Evolutionary conservation across 305 asterid species (phyloP).

Genomic region (Fraxinus ornus): DNA sequence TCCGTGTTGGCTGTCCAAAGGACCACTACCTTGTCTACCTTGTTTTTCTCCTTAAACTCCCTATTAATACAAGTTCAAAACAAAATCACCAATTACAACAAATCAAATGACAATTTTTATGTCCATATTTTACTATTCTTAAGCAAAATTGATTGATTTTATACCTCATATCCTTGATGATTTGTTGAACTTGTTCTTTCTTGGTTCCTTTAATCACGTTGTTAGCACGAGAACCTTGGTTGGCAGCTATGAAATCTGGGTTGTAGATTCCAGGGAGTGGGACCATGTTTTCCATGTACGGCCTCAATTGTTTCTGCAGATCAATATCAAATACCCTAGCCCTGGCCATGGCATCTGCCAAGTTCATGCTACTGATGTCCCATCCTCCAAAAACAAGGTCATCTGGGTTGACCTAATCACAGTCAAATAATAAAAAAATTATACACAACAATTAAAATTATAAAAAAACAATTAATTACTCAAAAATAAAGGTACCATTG

Average conservation of each 20-base stretch:
- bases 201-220: constrained; percentile 75
- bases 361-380: constrained; percentile 92
- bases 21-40: constrained; percentile 79
- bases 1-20: constrained; percentile 97
- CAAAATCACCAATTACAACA: background rate
- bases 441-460: background rate
- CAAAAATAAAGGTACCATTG: constrained; percentile 55
- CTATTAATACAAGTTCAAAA: constrained; percentile 27
- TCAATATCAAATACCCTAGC: constrained; percentile 87
- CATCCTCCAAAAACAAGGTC: constrained; percentile 94
- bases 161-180: constrained; percentile 80
- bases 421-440: constrained; percentile 20
- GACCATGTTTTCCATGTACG: constrained; percentile 97
- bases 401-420: constrained; percentile 76
- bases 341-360: constrained; percentile 97
- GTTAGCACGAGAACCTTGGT: constrained; percentile 91
- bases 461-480: background rate
- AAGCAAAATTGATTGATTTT: background rate
- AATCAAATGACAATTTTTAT: background rate
- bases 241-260: constrained; percentile 98
- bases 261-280: constrained; percentile 96
- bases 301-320: constrained; percentile 88
- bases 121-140: background rate
- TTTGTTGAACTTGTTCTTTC: constrained; percentile 76
- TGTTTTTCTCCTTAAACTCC: constrained; percentile 84